Evolutionary conservation across 2,329 filamentous ascomycete genomes (phyloP).

Genomic region (Plectosphaerella cucumerina): DNA sequence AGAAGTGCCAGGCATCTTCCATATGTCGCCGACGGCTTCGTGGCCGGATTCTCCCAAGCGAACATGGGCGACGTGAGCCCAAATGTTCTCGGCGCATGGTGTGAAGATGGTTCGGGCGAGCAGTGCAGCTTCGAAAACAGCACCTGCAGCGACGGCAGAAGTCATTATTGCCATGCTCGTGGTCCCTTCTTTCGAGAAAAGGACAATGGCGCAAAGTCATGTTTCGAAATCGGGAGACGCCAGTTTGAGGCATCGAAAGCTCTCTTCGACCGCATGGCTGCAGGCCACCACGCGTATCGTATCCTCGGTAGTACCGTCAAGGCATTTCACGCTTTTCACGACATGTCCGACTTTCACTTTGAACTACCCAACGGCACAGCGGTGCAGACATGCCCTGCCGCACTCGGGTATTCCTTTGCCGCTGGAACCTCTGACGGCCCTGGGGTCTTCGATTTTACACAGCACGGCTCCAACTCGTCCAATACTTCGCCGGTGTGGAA

Average conservation of each 20-base stretch:
- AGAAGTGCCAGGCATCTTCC: constrained; percentile 53
- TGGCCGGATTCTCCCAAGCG: constrained; percentile 86
- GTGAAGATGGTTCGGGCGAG: constrained; percentile 72
- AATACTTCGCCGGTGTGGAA: constrained; percentile 74
- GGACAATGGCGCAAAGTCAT: constrained; percentile 70
- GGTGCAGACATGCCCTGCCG: constrained; percentile 76
- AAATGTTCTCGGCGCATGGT: constrained; percentile 79
- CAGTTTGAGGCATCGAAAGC: constrained; percentile 59
- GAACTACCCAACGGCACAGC: constrained; percentile 65
- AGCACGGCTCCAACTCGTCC: constrained; percentile 68
- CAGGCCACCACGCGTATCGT: constrained; percentile 35
- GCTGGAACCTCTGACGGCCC: constrained; percentile 88
- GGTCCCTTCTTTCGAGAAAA: constrained; percentile 63
- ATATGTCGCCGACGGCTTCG: constrained; percentile 61
- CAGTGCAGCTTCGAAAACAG: constrained; percentile 71
- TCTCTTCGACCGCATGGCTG: constrained; percentile 23
- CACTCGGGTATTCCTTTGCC: constrained; percentile 84
- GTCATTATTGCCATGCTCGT: constrained; percentile 64
- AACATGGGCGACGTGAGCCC: constrained; percentile 89
- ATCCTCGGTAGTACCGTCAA: constrained; percentile 64
- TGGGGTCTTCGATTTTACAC: constrained; percentile 84
- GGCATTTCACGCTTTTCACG: constrained; percentile 75
- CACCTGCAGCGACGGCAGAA: constrained; percentile 67
- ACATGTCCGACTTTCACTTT: constrained; percentile 73
- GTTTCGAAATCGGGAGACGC: constrained; percentile 66